A percentile compares a stretch with the other conserved stretches of the same genome.
Evolutionary conservation across 129 eudicot genomes (phyloP).

Genomic region (Oenanthe sinensis): DNA sequence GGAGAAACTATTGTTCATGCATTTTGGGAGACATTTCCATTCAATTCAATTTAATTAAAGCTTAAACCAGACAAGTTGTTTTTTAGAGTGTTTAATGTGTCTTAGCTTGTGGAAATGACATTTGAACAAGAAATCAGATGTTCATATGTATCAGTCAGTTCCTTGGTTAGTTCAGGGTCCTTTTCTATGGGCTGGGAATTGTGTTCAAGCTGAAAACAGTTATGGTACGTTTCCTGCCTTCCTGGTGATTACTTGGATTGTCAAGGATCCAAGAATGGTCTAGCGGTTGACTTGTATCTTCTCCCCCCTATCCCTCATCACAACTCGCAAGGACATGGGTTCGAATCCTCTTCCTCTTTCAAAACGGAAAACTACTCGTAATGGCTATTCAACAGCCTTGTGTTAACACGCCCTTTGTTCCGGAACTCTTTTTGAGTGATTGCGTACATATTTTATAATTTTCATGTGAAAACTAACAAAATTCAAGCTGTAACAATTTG

Average conservation of each 20-base stretch:
- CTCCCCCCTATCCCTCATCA: not conserved
- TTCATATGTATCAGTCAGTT: not conserved
- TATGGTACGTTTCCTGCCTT: too few relatives aligned
- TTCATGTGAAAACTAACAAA: not conserved
- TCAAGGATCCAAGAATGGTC: too few relatives aligned
- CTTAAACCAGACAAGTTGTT: not conserved
- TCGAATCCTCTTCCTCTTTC: not conserved
- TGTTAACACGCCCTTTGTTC: not conserved
- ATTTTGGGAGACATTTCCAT: not conserved
- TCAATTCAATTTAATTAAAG: not conserved
- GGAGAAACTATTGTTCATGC: not conserved
- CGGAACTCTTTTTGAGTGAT: not conserved
- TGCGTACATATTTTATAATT: not conserved
- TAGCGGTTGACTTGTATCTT: not conserved
- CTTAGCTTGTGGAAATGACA: conserved; percentile 3
- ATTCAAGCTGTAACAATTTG: not conserved
- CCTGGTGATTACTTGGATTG: too few relatives aligned
- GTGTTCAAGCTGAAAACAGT: not conserved
- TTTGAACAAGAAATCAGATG: conserved; percentile 2
- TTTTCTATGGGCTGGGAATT: not conserved
- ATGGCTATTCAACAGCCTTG: not conserved
- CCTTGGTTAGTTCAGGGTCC: not conserved
- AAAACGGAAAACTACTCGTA: not conserved
- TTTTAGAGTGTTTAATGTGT: not conserved
- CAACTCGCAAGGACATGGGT: not conserved